A percentile compares a stretch with the other conserved stretches of the same genome.
Conservation (phyloP, 306 rosid genomes). For the Cicer chorassanicum region DNA sequence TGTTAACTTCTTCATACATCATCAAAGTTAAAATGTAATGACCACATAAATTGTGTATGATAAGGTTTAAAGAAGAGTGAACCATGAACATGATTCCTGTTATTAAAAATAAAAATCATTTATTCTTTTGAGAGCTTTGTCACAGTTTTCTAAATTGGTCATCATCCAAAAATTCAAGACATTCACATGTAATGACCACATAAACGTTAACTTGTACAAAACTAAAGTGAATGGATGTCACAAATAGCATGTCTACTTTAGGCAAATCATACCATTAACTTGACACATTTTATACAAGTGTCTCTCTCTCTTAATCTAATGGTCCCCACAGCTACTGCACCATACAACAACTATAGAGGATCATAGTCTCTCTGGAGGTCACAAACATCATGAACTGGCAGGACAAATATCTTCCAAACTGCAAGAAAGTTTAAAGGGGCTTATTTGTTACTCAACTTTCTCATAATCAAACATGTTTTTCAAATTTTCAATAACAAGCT, state of each 20-base stretch:
- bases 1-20: no score
- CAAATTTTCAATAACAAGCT: slow-evolving; percentile 29
- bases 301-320: no score
- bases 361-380: neutral
- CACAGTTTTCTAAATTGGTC: no score
- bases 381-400: slow-evolving; percentile 49
- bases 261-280: slow-evolving; percentile 7
- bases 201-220: neutral
- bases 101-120: no score
- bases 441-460: slow-evolving; percentile 6
- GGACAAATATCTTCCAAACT: slow-evolving; percentile 82
- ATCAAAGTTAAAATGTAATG: no score
- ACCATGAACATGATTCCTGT: no score
- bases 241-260: neutral
- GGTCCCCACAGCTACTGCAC: no score
- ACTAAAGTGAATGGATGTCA: neutral
- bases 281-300: neutral
- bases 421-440: slow-evolving; percentile 42
- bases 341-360: no score
- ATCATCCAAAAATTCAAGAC: neutral
- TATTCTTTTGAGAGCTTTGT: no score
- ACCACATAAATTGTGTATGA: no score
- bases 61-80: no score
- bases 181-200: slow-evolving; percentile 8
- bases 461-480: neutral